Evolutionary conservation across 2,329 filamentous ascomycete genomes (phyloP).

Genomic region (Neocucurbitaria cava): DNA sequence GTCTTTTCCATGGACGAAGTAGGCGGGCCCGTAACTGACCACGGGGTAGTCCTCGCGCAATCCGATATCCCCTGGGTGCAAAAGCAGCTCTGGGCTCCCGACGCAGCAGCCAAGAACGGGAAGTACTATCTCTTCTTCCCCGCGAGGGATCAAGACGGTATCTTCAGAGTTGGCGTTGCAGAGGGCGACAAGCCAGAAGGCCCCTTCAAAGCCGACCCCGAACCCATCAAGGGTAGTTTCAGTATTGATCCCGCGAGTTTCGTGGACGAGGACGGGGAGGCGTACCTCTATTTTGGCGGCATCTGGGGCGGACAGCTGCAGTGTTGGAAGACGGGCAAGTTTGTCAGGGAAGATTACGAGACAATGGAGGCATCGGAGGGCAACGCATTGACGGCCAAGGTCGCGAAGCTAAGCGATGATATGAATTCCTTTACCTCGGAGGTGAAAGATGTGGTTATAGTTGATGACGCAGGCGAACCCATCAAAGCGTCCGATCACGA

Average conservation of each 20-base stretch:
- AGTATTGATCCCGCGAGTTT: constrained; percentile 80
- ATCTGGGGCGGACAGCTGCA: constrained; percentile 84
- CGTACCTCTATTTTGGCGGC: constrained; percentile 78
- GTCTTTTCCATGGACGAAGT: constrained; percentile 71
- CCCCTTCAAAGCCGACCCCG: constrained; percentile 70
- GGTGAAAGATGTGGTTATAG: constrained; percentile 68
- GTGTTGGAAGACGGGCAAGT: constrained; percentile 71
- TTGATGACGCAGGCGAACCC: constrained; percentile 66
- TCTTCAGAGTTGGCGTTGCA: constrained; percentile 80
- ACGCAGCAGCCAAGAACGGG: constrained; percentile 72
- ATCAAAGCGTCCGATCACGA: constrained; percentile 74
- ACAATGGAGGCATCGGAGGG: constrained; percentile 46
- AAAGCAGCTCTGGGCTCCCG: constrained; percentile 82
- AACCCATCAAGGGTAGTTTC: constrained; percentile 72
- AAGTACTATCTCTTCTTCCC: constrained; percentile 82
- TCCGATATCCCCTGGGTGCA: constrained; percentile 77
- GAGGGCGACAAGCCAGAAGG: constrained; percentile 69
- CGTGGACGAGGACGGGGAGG: constrained; percentile 71
- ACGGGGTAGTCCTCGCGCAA: constrained; percentile 71
- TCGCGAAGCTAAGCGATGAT: constrained; percentile 67
- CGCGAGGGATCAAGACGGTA: constrained; percentile 70
- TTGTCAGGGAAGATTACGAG: constrained; percentile 53
- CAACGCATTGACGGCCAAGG: constrained; percentile 69
- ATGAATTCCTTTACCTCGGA: constrained; percentile 68
- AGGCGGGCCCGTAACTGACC: constrained; percentile 69